These are phyloP conservation scores for Cutaneotrichosporon dermatis DNA, from an alignment of 1,284 basidiomycete species.

Conservation along the genomic window DNA sequence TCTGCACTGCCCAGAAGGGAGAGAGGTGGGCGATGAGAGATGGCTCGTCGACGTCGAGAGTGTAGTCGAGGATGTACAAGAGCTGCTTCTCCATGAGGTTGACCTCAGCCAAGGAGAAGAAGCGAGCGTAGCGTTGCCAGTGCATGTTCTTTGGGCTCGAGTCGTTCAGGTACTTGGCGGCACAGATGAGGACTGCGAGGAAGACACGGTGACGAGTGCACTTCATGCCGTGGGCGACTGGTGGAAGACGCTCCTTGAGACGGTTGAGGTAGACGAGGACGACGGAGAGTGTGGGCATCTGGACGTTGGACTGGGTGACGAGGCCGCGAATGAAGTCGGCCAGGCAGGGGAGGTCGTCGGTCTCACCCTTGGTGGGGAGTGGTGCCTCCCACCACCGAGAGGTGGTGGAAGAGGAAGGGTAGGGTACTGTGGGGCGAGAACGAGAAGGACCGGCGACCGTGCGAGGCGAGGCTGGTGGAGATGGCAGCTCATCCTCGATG, in stretches of 20 bases:
- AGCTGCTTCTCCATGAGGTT: slow-evolving; percentile 97
- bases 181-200: slow-evolving; percentile 89
- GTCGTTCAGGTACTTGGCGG: slow-evolving; percentile 97
- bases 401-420: neutral
- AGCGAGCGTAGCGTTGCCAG: slow-evolving; percentile 70
- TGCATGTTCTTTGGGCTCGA: slow-evolving; percentile 92
- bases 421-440: slow-evolving; percentile 18
- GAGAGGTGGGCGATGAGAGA: slow-evolving; percentile 13
- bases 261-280: slow-evolving; percentile 94
- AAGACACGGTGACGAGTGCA: slow-evolving; percentile 94
- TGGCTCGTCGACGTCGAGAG: slow-evolving; percentile 74
- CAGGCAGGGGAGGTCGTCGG: slow-evolving; percentile 59
- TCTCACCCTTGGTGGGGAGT: slow-evolving; percentile 30
- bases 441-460: slow-evolving; percentile 13
- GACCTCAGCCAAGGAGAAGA: slow-evolving; percentile 63
- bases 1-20: slow-evolving; percentile 19
- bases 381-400: slow-evolving; percentile 43
- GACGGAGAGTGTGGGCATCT: slow-evolving; percentile 83
- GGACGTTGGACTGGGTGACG: slow-evolving; percentile 79
- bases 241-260: slow-evolving; percentile 72
- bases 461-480: slow-evolving; percentile 16
- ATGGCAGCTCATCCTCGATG: slow-evolving; percentile 28
- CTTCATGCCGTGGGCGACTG: slow-evolving; percentile 61
- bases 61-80: slow-evolving; percentile 79
- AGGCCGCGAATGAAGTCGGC: slow-evolving; percentile 82